Evolutionary conservation across 148 eudicot genomes (phyloP), one percentile per base, ranked within the genome.

Genomic region (Vaccinium corymbosum): DNA sequence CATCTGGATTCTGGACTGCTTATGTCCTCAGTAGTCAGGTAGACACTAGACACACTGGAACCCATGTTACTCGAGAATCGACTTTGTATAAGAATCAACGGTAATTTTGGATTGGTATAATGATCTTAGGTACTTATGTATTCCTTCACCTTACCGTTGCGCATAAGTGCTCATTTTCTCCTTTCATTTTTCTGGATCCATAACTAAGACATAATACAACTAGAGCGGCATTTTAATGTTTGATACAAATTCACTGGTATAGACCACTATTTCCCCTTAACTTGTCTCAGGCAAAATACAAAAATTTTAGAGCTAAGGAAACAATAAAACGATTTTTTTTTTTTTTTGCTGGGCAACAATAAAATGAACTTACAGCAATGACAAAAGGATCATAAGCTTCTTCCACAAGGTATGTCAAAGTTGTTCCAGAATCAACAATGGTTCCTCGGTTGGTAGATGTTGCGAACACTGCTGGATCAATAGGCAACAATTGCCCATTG

Each of bases 351-450:
- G 5, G 15, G 46, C 66, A 49, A 82, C 14, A 19, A 12, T 86
- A 78, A 59, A 20, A 62, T 22, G 35, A 81, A 91, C 99, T 92
- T 85, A 97, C 99, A 79, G 93, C 94, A 81, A 78, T 89, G 78
- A 94, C 91, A 86, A 97, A 92, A 80, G 97, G 94, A 78, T 92
- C 93, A 89, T 91, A 97, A 79, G 95, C 98, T 86, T 90, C 98
- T 90, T 91, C 98, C 57, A 94, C 92, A 38, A 97, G 92, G 83
- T 94, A 97, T 73, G 98, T 91, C 89, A 94, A 89, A 62, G 99
- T 97, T 70, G 99, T 97, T 89, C 99, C 99, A 71, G 99, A 90
- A 88, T 97, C 99, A 79, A 97, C 90, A 61, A 97, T 94, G 81
- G 98, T 94, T 84, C 99, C 99, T 85, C 87, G 86, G 86, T 85